Evolutionary conservation across 2,329 filamentous ascomycete genomes (phyloP), one percentile per base, ranked within the genome.

Genomic region (Parafenestella ontariensis): DNA sequence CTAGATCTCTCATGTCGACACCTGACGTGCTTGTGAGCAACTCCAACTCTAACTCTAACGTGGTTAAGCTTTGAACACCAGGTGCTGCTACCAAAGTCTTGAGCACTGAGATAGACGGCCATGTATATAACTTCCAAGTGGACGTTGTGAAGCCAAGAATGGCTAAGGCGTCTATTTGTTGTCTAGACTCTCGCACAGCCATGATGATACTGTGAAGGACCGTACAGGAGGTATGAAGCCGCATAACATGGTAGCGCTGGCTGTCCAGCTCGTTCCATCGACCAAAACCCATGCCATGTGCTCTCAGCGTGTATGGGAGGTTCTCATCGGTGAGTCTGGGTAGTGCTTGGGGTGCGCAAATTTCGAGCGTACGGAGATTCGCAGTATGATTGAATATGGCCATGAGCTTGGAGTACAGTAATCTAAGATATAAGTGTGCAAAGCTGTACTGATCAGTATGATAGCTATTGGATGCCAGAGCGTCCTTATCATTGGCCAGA

Each of bases 21-120:
- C 43, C 18, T 1, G 40, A 17, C 3, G 11, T 17, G 11, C 17
- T 4, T 10, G 51, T 33, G 2, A 29, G 45, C 45, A 59, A 26
- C 8, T 59, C 49, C 10, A 59, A 21, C 23, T 53, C 21, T 11
- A 59, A 31, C 11, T 52, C 36, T 20, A 59, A 20, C 2, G 17
- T 45, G 6, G 33, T 50, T 13, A 59, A n/a, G 15, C 10, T n/a
- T 15, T 17, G 37, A 10, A 53, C 2, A n/a, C 26, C 20, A 15
- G 33, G 33, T 9, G 24, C 6, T 3, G 5, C 15, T 2, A 8
- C 21, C 15, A 56, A 23, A 9, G 33, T 13, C 1, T 23, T 5
- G 17, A 56, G 28, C 8, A 48, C 20, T 17, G 21, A 13, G 4
- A 28, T 18, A 21, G 45, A 17, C 8, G 8, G 17, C 3, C 33